Evolutionary conservation across 2,329 filamentous ascomycete species (phyloP), one percentile per base, ranked within the genome.

Genomic region (Epicoccum sorghinum): DNA sequence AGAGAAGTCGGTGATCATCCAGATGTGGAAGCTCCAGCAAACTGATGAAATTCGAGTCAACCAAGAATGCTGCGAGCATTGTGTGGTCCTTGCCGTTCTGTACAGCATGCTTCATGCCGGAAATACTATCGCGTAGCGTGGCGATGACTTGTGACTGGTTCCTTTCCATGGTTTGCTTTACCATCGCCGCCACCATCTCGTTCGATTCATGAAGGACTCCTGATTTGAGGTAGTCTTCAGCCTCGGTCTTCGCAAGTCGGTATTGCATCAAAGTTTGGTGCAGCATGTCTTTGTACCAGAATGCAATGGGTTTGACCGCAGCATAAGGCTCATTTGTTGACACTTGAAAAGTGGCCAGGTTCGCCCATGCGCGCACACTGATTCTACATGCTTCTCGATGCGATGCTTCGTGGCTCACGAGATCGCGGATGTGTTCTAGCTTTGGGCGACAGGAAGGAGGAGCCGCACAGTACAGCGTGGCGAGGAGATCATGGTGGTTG

Each of bases 401-500:
- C 9, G 85, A 86, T 13, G 64, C 78, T 12, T 79, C 74, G 53
- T 85, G 82, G 58, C 85, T 79, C 12, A 87, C 83, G 5, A 87
- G 76, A 47, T 80, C 76, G 25, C 76, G 79, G 42, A 87, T 77
- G 5, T 79, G 73, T 46, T 80, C 75, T 4, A 85, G 59, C 38
- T 79, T 77, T 36, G 83, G 83, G n/a, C 84, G 77, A 62, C 77
- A 81, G 1, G 76, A 74, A 25, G 80, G 70, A 24, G 84, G 83
- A 33, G 82, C 80, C 37, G 79, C 80, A 76, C 79, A 86, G 65
- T 86, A 86, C 12, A 87, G 73, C 3, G 82, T 83, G 49, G 81
- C 83, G 0, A 87, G 76, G 13, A 87, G 74, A 62, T 87, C 83
- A 58, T 86, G 83, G 54, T 87, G 83, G 59, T 87, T 87, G 42